Conservation (phyloP, 768 basidiomycete genomes). For the Suillus subalutaceus region DNA sequence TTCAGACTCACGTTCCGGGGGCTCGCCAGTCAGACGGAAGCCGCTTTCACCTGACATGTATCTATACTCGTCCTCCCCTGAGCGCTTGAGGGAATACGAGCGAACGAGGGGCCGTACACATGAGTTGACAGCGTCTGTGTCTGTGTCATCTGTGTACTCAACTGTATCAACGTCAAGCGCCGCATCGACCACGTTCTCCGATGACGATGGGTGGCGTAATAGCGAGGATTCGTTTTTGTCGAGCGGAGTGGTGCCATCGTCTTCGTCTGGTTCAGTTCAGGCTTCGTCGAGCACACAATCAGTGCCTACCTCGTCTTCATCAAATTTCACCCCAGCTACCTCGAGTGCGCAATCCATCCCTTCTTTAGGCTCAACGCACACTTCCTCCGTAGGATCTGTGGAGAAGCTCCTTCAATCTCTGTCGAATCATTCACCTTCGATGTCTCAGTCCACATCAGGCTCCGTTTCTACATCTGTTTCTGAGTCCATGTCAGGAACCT, state of each 20-base stretch:
- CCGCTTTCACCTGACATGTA: conserved; percentile 1
- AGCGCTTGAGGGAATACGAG: neutral
- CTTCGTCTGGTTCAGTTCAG: neutral
- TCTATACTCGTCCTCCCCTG: conserved; percentile 1
- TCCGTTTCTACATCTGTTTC: conserved; percentile 21
- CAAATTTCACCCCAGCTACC: neutral
- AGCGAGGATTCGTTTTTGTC: conserved; percentile 2
- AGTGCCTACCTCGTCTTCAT: neutral
- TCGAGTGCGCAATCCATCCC: conserved; percentile 5
- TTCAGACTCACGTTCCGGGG: neutral
- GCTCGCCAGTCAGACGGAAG: neutral
- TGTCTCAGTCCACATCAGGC: conserved; percentile 2
- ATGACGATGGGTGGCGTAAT: neutral
- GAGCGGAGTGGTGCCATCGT: neutral
- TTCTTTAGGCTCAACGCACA: neutral
- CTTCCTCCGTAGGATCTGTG: conserved; percentile 2
- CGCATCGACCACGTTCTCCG: conserved; percentile 21
- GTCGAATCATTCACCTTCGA: conserved; percentile 1
- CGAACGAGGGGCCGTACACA: conserved; percentile 12
- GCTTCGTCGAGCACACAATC: conserved; percentile 3
- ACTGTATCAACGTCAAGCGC: conserved; percentile 20
- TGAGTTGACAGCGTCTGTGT: conserved; percentile 26
- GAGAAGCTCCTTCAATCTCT: conserved; percentile 2
- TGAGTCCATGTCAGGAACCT: conserved; percentile 16
- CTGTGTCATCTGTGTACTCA: conserved; percentile 31